Evolutionary conservation across 2,329 filamentous ascomycete species (phyloP).

Genomic region (Thielaviopsis punctulata): DNA sequence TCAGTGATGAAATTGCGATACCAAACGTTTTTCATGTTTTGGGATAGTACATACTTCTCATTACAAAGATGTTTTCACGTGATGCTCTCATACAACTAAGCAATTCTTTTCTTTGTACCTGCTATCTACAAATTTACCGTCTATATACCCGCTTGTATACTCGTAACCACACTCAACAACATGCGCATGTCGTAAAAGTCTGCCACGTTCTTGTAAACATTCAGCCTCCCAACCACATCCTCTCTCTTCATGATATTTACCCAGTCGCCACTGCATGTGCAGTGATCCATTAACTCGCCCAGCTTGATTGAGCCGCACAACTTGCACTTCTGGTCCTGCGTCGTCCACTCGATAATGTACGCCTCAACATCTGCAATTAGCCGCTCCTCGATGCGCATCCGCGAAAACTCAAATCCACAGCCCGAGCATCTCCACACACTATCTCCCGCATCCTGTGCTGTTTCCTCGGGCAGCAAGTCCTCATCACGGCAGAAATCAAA

Average conservation of each 20-base stretch:
- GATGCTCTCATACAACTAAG: no score
- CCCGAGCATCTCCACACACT: slow-evolving; percentile 58
- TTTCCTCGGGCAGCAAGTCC: slow-evolving; percentile 46
- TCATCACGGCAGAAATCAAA: slow-evolving; percentile 86
- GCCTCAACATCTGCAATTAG: slow-evolving; percentile 63
- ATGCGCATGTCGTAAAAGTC: slow-evolving; percentile 66
- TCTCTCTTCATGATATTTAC: slow-evolving; percentile 48
- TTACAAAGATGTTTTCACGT: no score
- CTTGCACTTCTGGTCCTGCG: slow-evolving; percentile 73
- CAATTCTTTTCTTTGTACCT: neutral
- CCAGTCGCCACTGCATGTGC: slow-evolving; percentile 82
- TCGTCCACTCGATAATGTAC: slow-evolving; percentile 62
- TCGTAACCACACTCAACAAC: slow-evolving; percentile 57
- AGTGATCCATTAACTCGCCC: slow-evolving; percentile 96
- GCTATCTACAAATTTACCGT: neutral
- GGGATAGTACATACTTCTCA: no score
- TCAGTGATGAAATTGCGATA: no score
- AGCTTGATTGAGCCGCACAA: slow-evolving; percentile 55
- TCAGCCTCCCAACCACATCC: slow-evolving; percentile 47
- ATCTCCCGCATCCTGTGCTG: slow-evolving; percentile 15
- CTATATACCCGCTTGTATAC: slow-evolving; percentile 33
- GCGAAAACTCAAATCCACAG: slow-evolving; percentile 60
- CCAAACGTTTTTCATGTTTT: no score
- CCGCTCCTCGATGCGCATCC: slow-evolving; percentile 68
- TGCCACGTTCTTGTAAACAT: slow-evolving; percentile 58